phyloP scores from a whole-genome alignment of 805 yeast genomes.

The Sugiyamaella lignohabitans region DNA sequence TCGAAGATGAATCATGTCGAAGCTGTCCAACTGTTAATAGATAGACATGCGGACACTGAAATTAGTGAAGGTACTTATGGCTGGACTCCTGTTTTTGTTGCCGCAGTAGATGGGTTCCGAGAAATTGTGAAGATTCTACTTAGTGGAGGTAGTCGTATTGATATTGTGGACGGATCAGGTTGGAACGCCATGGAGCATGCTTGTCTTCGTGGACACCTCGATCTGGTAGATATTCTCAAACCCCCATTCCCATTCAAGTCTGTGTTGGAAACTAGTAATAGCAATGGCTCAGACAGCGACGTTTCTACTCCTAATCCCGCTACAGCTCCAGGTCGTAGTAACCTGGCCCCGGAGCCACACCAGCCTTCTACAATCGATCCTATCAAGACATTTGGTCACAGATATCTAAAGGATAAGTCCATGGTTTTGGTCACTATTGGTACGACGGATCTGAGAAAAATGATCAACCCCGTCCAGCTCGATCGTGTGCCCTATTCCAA shows the following conservation, averaged over 20 bases:
- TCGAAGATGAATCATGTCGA: slow-evolving; percentile 53
- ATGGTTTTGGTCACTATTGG: slow-evolving; percentile 80
- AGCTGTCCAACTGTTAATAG: slow-evolving; percentile 50
- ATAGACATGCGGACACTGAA: slow-evolving; percentile 64
- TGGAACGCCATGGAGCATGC: slow-evolving; percentile 99
- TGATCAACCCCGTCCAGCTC: not conserved
- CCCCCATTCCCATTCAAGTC: slow-evolving; percentile 15
- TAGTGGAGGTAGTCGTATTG: slow-evolving; percentile 46
- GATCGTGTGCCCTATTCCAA: not conserved
- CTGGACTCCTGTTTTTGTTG: slow-evolving; percentile 90
- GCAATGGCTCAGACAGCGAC: not conserved
- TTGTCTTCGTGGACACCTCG: slow-evolving; percentile 77
- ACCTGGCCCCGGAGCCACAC: not conserved
- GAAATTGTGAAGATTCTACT: slow-evolving; percentile 53
- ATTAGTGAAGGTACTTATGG: slow-evolving; percentile 73
- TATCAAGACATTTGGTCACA: slow-evolving; percentile 65
- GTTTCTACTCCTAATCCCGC: not conserved
- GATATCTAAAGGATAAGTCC: slow-evolving; percentile 57
- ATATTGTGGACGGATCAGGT: slow-evolving; percentile 70
- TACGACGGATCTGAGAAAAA: slow-evolving; percentile 39
- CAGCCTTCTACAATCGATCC: slow-evolving; percentile 2
- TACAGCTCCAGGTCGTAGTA: too few species aligned
- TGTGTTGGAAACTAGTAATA: not conserved
- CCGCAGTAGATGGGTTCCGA: slow-evolving; percentile 76
- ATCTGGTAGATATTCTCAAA: slow-evolving; percentile 52